Evolutionary conservation across 495 filamentous ascomycete species (phyloP), one percentile per base, ranked within the genome.

Genomic region (Collariella sp.): DNA sequence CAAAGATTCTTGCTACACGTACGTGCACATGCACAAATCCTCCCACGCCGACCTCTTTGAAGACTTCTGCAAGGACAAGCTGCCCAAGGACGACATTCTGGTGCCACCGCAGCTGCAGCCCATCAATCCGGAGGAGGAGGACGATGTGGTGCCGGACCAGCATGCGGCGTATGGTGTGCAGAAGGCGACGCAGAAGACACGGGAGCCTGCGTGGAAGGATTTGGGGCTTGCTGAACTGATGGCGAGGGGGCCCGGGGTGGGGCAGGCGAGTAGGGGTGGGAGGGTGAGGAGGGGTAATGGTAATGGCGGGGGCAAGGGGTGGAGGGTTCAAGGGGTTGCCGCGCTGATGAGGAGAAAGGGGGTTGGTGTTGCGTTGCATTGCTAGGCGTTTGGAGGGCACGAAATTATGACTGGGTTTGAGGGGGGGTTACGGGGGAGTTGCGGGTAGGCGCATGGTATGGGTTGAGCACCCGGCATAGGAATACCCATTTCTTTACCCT

Each of bases 91-190:
- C 62, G 88, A 94, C 50, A 88, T 98, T 69, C 89, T 90, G 74
- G 86, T 98, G 5, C 81, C 87, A 7, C 85, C 87, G 2, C 87
- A 96, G 52, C 82, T 90, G 69, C 89, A 95, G 68, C 93, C 93
- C 1, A 77, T 90, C 44, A 96, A 96, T 69, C 93, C 93, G 0
- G 93, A 97, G 71, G 93, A 98, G 66, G 93, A 98, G 71, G 93
- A 98, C 62, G 93, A 97, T 58, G 87, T 98, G 4, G 91, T 98
- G 11, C 93, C 93, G 0, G 90, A 97, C 63, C 90, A 96, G 74
- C 93, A 98, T 69, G 91, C 93, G 1, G 93, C 93, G 6, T 98
- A 96, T 71, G 93, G 93, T 2, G 96, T 98, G 62, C 79, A 85
- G 61, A 81, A 90, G 60, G 93, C 91, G 0, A 95, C 83, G 57